A percentile compares a stretch with the other conserved stretches of the same genome.
phyloP scores from a whole-genome alignment of 495 filamentous ascomycete genomes.

The Clavariopsis aquatica region DNA sequence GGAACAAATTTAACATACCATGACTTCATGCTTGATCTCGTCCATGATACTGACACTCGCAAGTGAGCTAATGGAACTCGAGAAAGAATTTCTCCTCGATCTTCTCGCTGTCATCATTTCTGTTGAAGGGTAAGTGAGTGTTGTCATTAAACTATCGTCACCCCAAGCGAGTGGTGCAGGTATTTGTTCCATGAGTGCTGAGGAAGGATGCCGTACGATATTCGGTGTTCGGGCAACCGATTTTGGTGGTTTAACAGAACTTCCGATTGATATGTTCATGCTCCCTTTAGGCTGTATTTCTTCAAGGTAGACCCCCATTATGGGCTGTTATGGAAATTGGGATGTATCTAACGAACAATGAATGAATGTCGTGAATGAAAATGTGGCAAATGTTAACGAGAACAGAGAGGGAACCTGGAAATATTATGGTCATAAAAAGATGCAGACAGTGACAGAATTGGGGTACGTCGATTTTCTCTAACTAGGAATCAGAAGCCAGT shows the following conservation, averaged over 20 bases:
- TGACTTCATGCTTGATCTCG: constrained; percentile 80
- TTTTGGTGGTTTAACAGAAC: background rate
- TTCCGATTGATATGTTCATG: background rate
- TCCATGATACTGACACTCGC: constrained; percentile 59
- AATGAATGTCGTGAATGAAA: no score
- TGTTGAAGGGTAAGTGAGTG: background rate
- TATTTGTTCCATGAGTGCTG: constrained; percentile 13
- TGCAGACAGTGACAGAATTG: background rate
- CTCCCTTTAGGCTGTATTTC: background rate
- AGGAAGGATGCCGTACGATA: constrained; percentile 17
- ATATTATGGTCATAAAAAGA: background rate
- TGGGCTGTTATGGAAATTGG: no score
- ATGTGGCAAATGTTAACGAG: no score
- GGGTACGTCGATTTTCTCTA: background rate
- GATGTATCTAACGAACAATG: no score
- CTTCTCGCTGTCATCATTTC: background rate
- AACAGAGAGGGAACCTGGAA: background rate
- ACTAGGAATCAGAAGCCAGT: background rate
- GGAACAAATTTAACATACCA: constrained; percentile 48
- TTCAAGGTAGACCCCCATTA: no score
- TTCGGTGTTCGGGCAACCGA: constrained; percentile 1
- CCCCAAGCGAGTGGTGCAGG: constrained; percentile 3
- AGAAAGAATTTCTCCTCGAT: constrained; percentile 46
- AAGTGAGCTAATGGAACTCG: constrained; percentile 19
- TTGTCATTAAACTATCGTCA: background rate